Evolutionary conservation across 176 grass and related monocot species (phyloP).

Genomic region (Cymbopogon citratus): DNA sequence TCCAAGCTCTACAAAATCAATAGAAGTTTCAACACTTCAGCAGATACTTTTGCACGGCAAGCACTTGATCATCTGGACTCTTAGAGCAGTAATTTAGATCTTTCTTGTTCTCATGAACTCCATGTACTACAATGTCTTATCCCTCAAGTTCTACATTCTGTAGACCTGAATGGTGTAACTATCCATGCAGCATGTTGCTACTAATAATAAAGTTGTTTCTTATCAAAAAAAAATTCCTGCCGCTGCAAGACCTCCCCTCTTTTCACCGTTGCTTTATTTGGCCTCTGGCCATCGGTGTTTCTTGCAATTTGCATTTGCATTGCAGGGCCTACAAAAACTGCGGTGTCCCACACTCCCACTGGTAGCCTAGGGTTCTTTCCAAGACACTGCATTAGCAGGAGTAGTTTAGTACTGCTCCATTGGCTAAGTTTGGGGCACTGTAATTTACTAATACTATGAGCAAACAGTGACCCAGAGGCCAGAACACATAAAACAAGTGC

Average conservation of each 20-base stretch:
- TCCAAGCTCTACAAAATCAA: too few species aligned
- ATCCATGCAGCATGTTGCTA: too few species aligned
- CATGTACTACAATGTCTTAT: too few species aligned
- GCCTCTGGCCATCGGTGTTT: background rate
- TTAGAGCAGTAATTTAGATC: too few species aligned
- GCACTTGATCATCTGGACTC: too few species aligned
- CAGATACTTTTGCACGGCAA: too few species aligned
- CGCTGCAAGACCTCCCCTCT: background rate
- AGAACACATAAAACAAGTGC: slow-evolving; percentile 55
- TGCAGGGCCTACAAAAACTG: background rate
- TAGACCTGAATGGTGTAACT: too few species aligned
- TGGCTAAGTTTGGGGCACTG: slow-evolving; percentile 37
- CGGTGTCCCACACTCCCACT: background rate
- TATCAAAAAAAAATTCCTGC: too few species aligned
- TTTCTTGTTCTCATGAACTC: too few species aligned
- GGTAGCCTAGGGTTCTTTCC: slow-evolving; percentile 27
- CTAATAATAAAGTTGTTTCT: too few species aligned
- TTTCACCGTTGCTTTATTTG: background rate
- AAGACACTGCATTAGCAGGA: background rate
- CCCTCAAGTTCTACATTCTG: too few species aligned
- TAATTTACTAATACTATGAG: slow-evolving; percentile 35
- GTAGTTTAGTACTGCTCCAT: slow-evolving; percentile 1
- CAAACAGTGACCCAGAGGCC: slow-evolving; percentile 8
- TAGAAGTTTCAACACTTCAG: too few species aligned
- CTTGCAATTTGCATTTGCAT: background rate